Evolutionary conservation across 225 moss, liverwort and hornwort genomes (phyloP), one percentile per base, ranked within the genome.

Genomic region (Ulota crispa): DNA sequence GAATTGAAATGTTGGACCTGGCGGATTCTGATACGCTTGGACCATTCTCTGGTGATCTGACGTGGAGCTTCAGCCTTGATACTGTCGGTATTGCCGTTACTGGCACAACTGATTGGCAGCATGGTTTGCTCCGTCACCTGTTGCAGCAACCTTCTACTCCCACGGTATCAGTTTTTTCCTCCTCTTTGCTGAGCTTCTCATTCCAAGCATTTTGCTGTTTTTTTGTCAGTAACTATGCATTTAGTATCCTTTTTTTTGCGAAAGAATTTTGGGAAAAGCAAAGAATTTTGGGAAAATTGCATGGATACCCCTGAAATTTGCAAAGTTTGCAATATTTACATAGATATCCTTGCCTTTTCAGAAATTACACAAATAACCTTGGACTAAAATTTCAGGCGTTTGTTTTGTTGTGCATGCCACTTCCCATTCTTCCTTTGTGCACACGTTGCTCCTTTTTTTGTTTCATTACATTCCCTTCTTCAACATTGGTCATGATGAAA

Each of bases 11-110:
- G 63, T 62, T 80, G 60, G 65, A 86, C 77, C 73, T 80, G 64
- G 84, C 57, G 37, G 83, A 88, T 68, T 82, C 80, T 75, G 83
- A 79, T 27, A 67, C 84, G 53, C 81, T 89, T 21, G 85, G 85
- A 69, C 72, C 77, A 37, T 91, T 93, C 75, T 85, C 83, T 76
- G 89, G 87, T 63, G 85, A 83, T 64, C 50, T 93, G 47, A 62
- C 66, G 68, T 83, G 88, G 60, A 80, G 77, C 54, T 77, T n/a
- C 64, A 74, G 57, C 71, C 73, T 73, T 63, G 72, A 71, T 34
- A 31, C 26, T 64, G 52, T 67, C 6, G 45, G 78, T 62, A 69
- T 27, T 77, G 55, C 52, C 45, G 88, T 61, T 23, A 77, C 78
- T 69, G 45, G 43, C 30, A 81, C 68, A 43, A 61, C 56, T 66